Base-by-base conservation (phyloP, 2,329 filamentous ascomycete genomes). In the Curvularia hawaiiensis region DNA sequence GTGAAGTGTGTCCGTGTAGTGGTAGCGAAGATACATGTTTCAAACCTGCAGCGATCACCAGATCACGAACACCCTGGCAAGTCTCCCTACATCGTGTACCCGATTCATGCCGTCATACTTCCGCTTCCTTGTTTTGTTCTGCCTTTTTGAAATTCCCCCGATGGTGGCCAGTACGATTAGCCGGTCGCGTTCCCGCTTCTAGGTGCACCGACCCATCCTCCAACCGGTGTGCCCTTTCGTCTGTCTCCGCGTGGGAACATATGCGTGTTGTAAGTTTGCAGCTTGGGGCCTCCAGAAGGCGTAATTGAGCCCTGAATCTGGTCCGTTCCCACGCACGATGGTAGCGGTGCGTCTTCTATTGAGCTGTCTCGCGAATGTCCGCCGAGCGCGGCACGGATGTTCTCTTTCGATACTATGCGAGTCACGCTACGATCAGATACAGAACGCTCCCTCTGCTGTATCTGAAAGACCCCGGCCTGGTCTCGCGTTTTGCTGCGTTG, bases 371-470 rank as follows among this genome's bases (percentile, higher is more conserved):
- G 56, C 6, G 69, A 69, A 24, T 64, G 18, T 38, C 50, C 44
- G 24, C 54, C 59, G 11, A 75, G 56, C 8, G 62, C 67, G 22
- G 65, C 60, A 14, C 72, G 71, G 26, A 75, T 74, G 38, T 74
- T 75, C 24, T 74, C 71, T 40, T 64, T 71, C 6, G 72, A 74
- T 3, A 75, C 62, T 41, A 73, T 72, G 18, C 69, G 71, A 7
- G 50, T 24, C 49, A 68, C 38, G 51, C 54, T 52, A 24, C 59
- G 60, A 30, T 45, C 45, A 24, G 53, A 43, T 9, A 40, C 44
- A 33, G 56, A 44, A 18, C 20, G 26, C 3, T 43, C 3, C n/a
- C 49, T 35, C 45, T 56, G 59, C 22, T 60, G 43, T 12, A 56
- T 45, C 12, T 28, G 53, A 9, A 51, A 18, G 22, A 31, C 7